Evolutionary conservation across 805 yeast species (phyloP), one percentile per base, ranked within the genome.

Genomic region (Komagataella kurtzmanii): DNA sequence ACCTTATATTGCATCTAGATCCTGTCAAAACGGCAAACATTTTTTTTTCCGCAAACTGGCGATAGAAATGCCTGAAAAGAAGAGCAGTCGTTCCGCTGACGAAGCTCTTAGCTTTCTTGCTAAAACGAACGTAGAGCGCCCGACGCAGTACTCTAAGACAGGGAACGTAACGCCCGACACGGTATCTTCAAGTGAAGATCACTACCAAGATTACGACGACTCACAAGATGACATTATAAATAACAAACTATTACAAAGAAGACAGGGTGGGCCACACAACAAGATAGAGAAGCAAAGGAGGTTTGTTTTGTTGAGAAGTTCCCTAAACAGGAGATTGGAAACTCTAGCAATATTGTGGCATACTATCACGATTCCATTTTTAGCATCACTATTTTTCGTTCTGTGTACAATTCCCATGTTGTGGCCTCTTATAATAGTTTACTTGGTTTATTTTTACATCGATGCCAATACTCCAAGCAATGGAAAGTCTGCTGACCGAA

Each of bases 341-440:
- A 87, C 91, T 0, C 59, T 83, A 3, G 80, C 80, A 1, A 77
- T 88, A 12, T 72, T 86, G 2, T 76, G 88, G 78, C 96, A 88
- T 65, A 76, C 84, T 1, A 72, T 87, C 17, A 75, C 86, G 4
- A 80, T 87, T 30, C 84, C 95, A 1, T 61, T 75, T 1, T 73
- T 82, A 49, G 64, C 76, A 1, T 68, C 79, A 6, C 50, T 81
- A 3, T 80, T 83, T 56, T 72, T 88, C 50, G 66, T 80, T 8
- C 59, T 79, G 1, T 71, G 85, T 67, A 73, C 89, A 0, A 68
- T 75, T 48, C 83, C 84, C 0, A 57, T 71, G 14, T 69, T 80
- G 46, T 89, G 97, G 96, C 72, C 87, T 1, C 52, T 81, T 5
- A 58, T 85, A 5, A 61, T 84, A 4, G 72, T 87, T 0, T 93